A percentile compares a stretch with the other conserved stretches of the same genome.
Conservation (phyloP, 2,329 filamentous ascomycete species). For the Aspergillus texensis region DNA sequence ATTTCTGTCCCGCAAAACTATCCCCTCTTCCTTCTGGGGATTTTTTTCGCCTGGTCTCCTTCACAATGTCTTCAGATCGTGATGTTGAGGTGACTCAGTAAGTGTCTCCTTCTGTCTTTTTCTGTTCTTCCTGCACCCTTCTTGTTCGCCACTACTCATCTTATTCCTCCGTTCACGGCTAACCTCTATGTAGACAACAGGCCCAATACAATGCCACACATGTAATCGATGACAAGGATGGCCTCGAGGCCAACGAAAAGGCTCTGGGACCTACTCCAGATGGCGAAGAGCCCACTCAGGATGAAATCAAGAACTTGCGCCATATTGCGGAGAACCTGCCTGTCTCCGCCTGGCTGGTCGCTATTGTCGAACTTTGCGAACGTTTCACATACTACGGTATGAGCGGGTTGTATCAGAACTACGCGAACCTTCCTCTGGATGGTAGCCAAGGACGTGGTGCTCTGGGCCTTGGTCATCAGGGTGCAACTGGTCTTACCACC, state of each 20-base stretch:
- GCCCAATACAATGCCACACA: slow-evolving; percentile 21
- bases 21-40: slow-evolving; percentile 4
- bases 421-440: slow-evolving; percentile 49
- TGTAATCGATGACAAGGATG: slow-evolving; percentile 28
- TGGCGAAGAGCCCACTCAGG: slow-evolving; percentile 56
- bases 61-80: slow-evolving; percentile 31
- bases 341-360: slow-evolving; percentile 59
- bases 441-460: slow-evolving; percentile 44
- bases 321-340: slow-evolving; percentile 60
- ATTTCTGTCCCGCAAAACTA: slow-evolving; percentile 9
- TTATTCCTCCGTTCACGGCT: not conserved
- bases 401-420: slow-evolving; percentile 60
- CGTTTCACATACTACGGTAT: slow-evolving; percentile 63
- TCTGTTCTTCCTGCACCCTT: not conserved
- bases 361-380: slow-evolving; percentile 59
- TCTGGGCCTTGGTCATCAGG: slow-evolving; percentile 47
- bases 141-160: not conserved
- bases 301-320: slow-evolving; percentile 54
- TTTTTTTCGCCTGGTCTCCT: slow-evolving; percentile 12
- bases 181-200: slow-evolving; percentile 18
- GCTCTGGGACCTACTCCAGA: slow-evolving; percentile 41
- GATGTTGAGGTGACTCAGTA: slow-evolving; percentile 34
- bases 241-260: slow-evolving; percentile 35
- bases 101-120: slow-evolving; percentile 13
- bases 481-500: slow-evolving; percentile 53